Base-by-base conservation (phyloP, 352 stramenopile genomes). In the Phytophthora vignae region DNA sequence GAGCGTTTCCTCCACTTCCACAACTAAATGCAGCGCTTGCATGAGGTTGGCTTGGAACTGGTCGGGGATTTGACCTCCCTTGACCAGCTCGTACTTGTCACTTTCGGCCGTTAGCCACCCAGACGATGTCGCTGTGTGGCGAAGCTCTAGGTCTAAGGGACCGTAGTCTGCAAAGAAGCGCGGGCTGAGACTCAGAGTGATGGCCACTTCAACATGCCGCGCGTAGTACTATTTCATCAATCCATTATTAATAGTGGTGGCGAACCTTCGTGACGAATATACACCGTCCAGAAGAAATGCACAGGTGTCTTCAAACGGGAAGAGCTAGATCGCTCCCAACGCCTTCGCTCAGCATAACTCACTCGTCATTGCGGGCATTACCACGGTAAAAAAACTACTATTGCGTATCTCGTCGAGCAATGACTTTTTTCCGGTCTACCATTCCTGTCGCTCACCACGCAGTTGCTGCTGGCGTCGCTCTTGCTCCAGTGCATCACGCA, bases 401-500 rank as follows among this genome's bases (percentile, higher is more conserved):
- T 52, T 61, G 54, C 33, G 44, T 31, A 21, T 25, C 36, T 61
- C 9, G 7, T 61, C 21, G 15, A 40, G n/a, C 31, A 40, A 15
- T 15, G 21, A 31, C 14, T 15, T 21, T 50, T 50, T 29, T 53
- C 36, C 38, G 8, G 15, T 59, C 31, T 81, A 82, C 67, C 65
- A 81, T 60, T 87, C 68, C 42, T 73, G 67, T 62, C 68, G 63
- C 52, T 77, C 61, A 55, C 69, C 58, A 25, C 82, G 87, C 36
- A 93, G 67, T 27, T 86, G 85, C 55, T 90, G 82, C 22, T 83
- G 84, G n/a, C 76, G 76, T 54, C 85, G 80, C 63, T 91, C 84
- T 60, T 95, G 85, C 67, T 95, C 83, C 19, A 95, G 71, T 11
- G 90, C 90, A 50, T 94, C 82, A 27, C 88, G 85, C 61, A 93